phyloP scores from a whole-genome alignment of 2,329 filamentous ascomycete genomes.

The Ophiostoma sp. region DNA sequence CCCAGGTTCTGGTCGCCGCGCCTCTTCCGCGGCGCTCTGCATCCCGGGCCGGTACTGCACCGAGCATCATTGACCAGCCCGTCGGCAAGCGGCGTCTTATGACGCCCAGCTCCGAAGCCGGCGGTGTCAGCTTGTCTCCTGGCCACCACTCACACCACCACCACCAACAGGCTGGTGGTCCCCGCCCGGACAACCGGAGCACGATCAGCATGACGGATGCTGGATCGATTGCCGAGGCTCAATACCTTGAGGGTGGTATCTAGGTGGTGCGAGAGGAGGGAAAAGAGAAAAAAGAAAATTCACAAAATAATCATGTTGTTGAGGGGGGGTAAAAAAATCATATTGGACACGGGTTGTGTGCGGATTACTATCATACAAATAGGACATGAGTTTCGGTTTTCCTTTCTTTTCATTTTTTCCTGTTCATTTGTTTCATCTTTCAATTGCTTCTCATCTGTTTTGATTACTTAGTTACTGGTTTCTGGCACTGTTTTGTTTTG shows the following conservation, averaged over 20 bases:
- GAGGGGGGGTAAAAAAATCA: background rate
- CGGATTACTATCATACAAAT: constrained; percentile 1
- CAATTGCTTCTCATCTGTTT: background rate
- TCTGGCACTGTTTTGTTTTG: background rate
- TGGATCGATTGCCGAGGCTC: constrained; percentile 21
- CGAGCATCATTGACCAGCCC: constrained; percentile 1
- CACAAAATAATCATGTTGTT: too few relatives aligned
- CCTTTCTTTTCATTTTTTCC: background rate
- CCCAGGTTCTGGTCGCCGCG: constrained; percentile 81
- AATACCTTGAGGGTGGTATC: constrained; percentile 19
- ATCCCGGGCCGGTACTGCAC: constrained; percentile 33
- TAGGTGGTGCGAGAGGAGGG: background rate
- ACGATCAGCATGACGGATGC: constrained; percentile 40
- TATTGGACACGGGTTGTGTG: background rate
- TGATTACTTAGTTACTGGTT: background rate
- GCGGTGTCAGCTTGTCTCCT: constrained; percentile 43
- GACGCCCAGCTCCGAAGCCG: constrained; percentile 55
- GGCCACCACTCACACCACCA: constrained; percentile 7
- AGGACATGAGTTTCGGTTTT: background rate
- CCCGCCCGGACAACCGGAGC: constrained; percentile 36
- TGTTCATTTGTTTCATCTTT: background rate
- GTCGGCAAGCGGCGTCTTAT: constrained; percentile 37
- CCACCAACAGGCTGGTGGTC: constrained; percentile 44
- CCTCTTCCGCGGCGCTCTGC: constrained; percentile 38
- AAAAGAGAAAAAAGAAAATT: background rate